phyloP scores from a whole-genome alignment of 345 rosid species.

The Barbarea vulgaris region DNA sequence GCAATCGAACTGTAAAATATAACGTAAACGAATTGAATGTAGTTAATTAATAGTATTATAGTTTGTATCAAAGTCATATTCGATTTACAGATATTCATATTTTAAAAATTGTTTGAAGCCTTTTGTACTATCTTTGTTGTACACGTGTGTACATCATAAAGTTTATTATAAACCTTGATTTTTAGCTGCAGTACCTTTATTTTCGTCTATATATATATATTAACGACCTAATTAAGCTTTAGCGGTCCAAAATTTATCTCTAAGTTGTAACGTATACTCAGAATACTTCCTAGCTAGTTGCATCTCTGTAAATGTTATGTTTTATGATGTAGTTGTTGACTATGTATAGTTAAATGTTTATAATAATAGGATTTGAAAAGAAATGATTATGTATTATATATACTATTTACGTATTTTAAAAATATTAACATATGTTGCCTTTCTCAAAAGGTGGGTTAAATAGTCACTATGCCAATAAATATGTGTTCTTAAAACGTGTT shows the following conservation, averaged over 20 bases:
- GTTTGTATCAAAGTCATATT: slow-evolving; percentile 13
- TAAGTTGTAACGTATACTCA: background rate
- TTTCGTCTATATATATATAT: background rate
- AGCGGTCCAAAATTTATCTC: background rate
- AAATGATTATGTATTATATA: background rate
- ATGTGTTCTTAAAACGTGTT: slow-evolving; percentile 4
- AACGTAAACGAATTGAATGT: slow-evolving; percentile 19
- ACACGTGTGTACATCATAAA: slow-evolving; percentile 1
- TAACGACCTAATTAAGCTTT: background rate
- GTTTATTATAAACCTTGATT: background rate
- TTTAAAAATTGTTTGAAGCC: background rate
- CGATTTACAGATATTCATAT: background rate
- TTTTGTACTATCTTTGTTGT: background rate
- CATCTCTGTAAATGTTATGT: background rate
- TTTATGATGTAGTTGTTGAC: background rate
- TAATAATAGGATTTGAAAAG: background rate
- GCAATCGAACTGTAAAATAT: slow-evolving; percentile 18
- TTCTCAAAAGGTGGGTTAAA: background rate
- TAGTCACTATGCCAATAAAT: background rate
- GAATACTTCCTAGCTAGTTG: background rate
- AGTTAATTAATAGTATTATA: slow-evolving; percentile 1
- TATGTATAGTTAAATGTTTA: background rate
- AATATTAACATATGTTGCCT: background rate
- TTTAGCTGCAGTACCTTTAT: background rate
- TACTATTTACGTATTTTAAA: background rate